Percentiles rank a stretch among this genome's conserved stretches.
Conservation (phyloP, 2,329 filamentous ascomycete species). For the Seiridium cupressi region DNA sequence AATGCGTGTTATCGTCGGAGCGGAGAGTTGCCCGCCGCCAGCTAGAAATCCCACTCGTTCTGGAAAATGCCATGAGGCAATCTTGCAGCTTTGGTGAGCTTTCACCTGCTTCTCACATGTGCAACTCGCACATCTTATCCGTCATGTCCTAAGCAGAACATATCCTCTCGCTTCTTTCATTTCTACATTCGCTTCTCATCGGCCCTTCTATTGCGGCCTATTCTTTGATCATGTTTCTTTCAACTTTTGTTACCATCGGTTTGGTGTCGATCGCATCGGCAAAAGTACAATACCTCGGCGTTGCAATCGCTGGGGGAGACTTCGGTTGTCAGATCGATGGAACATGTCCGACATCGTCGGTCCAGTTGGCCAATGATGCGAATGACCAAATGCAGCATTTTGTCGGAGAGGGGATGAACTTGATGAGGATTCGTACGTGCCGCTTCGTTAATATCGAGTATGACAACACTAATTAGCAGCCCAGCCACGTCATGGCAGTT, state of each 20-base stretch:
- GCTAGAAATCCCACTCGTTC: not conserved
- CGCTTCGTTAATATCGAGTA: not conserved
- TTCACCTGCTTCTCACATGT: not conserved
- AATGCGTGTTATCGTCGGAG: not conserved
- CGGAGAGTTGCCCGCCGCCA: not conserved
- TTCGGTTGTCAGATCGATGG: slow-evolving; percentile 47
- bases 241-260: slow-evolving; percentile 12
- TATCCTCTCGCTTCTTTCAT: slow-evolving; percentile 13
- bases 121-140: not conserved
- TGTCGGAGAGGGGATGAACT: slow-evolving; percentile 50
- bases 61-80: not conserved
- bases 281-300: slow-evolving; percentile 31
- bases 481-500: slow-evolving; percentile 57
- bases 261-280: slow-evolving; percentile 18
- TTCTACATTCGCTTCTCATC: slow-evolving; percentile 9
- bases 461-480: not conserved
- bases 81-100: not conserved
- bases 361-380: slow-evolving; percentile 37
- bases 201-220: slow-evolving; percentile 9
- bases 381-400: slow-evolving; percentile 56
- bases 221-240: slow-evolving; percentile 25
- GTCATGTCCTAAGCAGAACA: not conserved
- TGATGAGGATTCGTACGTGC: slow-evolving; percentile 50
- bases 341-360: slow-evolving; percentile 32
- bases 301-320: slow-evolving; percentile 46